Conservation (phyloP, 768 basidiomycete genomes). For the Termitomyces sp. region DNA sequence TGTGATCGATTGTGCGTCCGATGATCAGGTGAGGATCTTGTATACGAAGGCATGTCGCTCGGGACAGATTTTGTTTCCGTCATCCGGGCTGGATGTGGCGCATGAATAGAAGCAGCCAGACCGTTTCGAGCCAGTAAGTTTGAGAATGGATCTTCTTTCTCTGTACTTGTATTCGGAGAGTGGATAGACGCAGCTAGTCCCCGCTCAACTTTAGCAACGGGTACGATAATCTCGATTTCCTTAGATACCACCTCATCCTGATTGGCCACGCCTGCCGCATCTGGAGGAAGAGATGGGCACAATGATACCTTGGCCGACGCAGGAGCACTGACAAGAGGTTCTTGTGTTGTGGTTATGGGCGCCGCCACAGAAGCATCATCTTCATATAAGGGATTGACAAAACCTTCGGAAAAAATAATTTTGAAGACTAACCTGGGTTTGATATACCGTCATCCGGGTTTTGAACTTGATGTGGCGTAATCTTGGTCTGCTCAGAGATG, state of each 20-base stretch:
- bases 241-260: not conserved
- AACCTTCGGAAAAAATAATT: not conserved
- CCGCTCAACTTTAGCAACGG: slow-evolving; percentile 11
- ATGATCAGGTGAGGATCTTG: slow-evolving; percentile 23
- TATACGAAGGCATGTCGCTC: slow-evolving; percentile 27
- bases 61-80: slow-evolving; percentile 39
- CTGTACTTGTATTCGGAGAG: slow-evolving; percentile 9
- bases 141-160: slow-evolving; percentile 7
- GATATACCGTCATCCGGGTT: not conserved
- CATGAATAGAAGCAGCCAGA: slow-evolving; percentile 54
- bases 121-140: slow-evolving; percentile 22
- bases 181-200: slow-evolving; percentile 18
- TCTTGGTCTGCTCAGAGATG: not conserved
- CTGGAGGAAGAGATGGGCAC: slow-evolving; percentile 16
- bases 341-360: slow-evolving; percentile 10
- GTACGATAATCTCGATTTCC: not conserved
- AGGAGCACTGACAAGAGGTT: slow-evolving; percentile 10
- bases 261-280: slow-evolving; percentile 4
- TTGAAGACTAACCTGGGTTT: slow-evolving; percentile 1
- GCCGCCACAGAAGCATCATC: not conserved
- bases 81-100: slow-evolving; percentile 31
- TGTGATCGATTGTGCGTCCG: slow-evolving; percentile 52
- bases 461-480: not conserved
- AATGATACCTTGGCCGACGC: slow-evolving; percentile 9
- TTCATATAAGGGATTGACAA: slow-evolving; percentile 5